These are phyloP conservation scores for Isabelozyma rhagii DNA, from an alignment of 805 yeast species.

Conservation along the genomic window DNA sequence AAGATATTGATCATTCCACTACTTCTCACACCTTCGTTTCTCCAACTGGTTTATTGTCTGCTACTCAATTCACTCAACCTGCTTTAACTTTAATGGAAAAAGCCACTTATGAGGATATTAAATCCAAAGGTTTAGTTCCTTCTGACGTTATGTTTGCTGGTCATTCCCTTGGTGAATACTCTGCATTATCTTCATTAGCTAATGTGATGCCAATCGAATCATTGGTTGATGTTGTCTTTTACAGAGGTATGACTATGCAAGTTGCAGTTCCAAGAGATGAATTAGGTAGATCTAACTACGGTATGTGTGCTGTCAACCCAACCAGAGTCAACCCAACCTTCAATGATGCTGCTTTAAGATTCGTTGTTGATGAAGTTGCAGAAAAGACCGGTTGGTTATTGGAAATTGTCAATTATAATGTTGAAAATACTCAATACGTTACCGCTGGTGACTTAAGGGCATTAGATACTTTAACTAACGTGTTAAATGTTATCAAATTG, in stretches of 20 bases:
- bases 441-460: constrained; percentile 98
- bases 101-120: constrained; percentile 97
- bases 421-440: constrained; percentile 97
- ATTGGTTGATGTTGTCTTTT: constrained; percentile 94
- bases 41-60: constrained; percentile 92
- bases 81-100: constrained; percentile 99
- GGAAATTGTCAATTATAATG: constrained; percentile 97
- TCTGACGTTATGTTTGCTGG: constrained; percentile 95
- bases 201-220: constrained; percentile 99
- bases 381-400: constrained; percentile 86
- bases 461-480: constrained; percentile 88
- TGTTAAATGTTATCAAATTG: constrained; percentile 85
- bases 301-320: constrained; percentile 99
- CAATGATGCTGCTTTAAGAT: constrained; percentile 89
- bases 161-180: constrained; percentile 98
- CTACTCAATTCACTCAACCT: constrained; percentile 99
- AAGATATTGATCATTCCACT: constrained; percentile 77
- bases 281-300: constrained; percentile 93
- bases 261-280: constrained; percentile 99
- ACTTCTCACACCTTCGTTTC: constrained; percentile 85
- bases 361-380: constrained; percentile 87
- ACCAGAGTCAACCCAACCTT: constrained; percentile 85
- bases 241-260: constrained; percentile 99
- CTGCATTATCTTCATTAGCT: constrained; percentile 94
- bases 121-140: constrained; percentile 91